Percentiles rank a stretch among this genome's conserved stretches.
Conservation (phyloP, 106 monocot genomes). For the Gastrodia elata region DNA sequence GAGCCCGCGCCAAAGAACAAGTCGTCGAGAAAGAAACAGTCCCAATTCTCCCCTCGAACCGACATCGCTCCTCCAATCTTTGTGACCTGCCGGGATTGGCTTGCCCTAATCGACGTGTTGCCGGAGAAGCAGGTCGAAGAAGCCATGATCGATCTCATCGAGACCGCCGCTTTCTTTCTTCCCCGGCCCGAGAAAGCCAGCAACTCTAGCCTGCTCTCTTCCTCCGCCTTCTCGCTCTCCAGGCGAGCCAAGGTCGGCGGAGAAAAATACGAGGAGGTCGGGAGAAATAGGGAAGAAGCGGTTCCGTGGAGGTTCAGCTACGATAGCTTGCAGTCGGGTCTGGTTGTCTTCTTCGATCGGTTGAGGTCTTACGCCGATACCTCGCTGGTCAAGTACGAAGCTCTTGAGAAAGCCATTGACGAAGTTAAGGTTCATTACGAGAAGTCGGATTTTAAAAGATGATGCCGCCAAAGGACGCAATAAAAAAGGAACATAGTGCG, state of each 20-base stretch:
- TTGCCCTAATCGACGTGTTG: conserved; percentile 28
- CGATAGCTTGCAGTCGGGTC: conserved; percentile 38
- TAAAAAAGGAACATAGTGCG: too few species aligned
- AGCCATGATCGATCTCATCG: conserved; percentile 49
- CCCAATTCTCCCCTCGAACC: conserved; percentile 31
- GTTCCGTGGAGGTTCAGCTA: conserved; percentile 38
- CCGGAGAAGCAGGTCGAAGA: conserved; percentile 38
- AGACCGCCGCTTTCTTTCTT: conserved; percentile 25
- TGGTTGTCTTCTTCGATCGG: conserved; percentile 36
- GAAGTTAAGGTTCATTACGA: conserved; percentile 31
- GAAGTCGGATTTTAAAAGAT: conserved; percentile 4
- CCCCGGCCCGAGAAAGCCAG: conserved; percentile 54
- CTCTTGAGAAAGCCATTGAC: conserved; percentile 24
- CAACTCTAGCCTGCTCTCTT: conserved; percentile 16
- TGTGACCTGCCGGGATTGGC: conserved; percentile 67
- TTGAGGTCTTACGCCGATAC: conserved; percentile 44
- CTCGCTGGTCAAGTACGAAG: conserved; percentile 45
- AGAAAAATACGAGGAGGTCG: conserved; percentile 11
- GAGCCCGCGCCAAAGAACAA: conserved; percentile 21
- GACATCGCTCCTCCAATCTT: conserved; percentile 67
- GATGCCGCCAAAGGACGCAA: background rate
- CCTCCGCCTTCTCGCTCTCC: conserved; percentile 25
- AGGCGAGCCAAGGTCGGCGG: conserved; percentile 13
- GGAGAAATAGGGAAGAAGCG: conserved; percentile 15
- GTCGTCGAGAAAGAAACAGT: conserved; percentile 15